phyloP scores from a whole-genome alignment of 306 rosid species.

The Herpetospermum pedunculosum region DNA sequence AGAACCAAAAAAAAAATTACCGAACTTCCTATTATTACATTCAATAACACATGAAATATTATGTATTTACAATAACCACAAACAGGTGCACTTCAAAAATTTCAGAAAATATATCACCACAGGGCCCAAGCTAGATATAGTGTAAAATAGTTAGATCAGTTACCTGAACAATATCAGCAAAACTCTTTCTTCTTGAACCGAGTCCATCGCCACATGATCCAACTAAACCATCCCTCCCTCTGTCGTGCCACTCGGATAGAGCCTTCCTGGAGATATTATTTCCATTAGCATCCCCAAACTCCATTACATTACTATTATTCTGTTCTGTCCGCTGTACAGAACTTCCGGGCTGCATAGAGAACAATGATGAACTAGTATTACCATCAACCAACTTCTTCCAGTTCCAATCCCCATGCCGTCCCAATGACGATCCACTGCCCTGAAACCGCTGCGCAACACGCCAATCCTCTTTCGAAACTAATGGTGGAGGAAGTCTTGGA shows the following conservation, averaged over 20 bases:
- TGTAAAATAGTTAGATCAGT: constrained; percentile 1
- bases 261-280: constrained; percentile 40
- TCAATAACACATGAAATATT: not conserved
- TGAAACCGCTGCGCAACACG: constrained; percentile 88
- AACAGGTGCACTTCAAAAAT: not conserved
- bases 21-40: not conserved
- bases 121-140: not conserved
- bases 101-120: not conserved
- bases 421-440: constrained; percentile 41
- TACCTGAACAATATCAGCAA: constrained; percentile 81
- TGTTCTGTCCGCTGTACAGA: constrained; percentile 53
- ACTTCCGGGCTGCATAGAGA: constrained; percentile 63
- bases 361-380: constrained; percentile 47
- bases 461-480: constrained; percentile 92
- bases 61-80: not conserved
- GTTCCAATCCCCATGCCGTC: constrained; percentile 55
- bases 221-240: constrained; percentile 29
- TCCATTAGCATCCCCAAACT: constrained; percentile 40
- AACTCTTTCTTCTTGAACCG: constrained; percentile 64
- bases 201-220: constrained; percentile 45
- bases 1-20: not conserved
- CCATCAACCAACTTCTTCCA: constrained; percentile 35
- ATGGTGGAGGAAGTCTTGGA: constrained; percentile 86
- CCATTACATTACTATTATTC: constrained; percentile 33
- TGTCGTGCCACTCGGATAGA: constrained; percentile 42